A percentile compares a stretch with the other conserved stretches of the same genome.
Conservation (phyloP, 345 rosid species). For the Syzygium jambos region DNA sequence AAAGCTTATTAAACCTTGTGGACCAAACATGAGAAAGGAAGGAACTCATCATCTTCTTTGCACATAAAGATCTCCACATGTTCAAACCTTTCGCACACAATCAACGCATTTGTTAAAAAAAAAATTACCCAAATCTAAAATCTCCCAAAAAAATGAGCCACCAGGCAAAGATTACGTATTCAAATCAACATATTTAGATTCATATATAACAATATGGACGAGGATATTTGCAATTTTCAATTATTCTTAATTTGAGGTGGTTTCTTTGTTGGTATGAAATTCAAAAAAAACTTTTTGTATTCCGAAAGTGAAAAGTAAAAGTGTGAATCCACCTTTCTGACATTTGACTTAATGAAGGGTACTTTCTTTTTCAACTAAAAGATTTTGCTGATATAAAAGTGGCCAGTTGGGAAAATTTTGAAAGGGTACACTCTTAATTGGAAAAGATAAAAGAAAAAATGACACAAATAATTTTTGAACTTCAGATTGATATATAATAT, state of each 20-base stretch:
- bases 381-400: neutral
- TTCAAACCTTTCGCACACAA: fast-evolving
- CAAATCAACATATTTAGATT: neutral
- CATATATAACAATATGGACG: neutral
- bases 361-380: neutral
- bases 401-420: neutral
- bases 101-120: neutral
- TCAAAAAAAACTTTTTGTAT: neutral
- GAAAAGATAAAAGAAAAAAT: neutral
- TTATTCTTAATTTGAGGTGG: neutral
- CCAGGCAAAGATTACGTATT: neutral
- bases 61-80: neutral
- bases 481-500: no score
- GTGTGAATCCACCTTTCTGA: neutral
- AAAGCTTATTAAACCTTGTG: neutral
- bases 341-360: neutral
- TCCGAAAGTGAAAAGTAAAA: neutral
- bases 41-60: neutral
- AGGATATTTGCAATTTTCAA: neutral
- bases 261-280: neutral
- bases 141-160: neutral
- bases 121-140: neutral
- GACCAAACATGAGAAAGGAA: neutral
- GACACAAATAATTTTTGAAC: no score
- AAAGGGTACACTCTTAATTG: neutral